These are phyloP conservation scores for Radiomyces spectabilis DNA, from an alignment of 192 early-diverging fungal species.

Conservation along the genomic window DNA sequence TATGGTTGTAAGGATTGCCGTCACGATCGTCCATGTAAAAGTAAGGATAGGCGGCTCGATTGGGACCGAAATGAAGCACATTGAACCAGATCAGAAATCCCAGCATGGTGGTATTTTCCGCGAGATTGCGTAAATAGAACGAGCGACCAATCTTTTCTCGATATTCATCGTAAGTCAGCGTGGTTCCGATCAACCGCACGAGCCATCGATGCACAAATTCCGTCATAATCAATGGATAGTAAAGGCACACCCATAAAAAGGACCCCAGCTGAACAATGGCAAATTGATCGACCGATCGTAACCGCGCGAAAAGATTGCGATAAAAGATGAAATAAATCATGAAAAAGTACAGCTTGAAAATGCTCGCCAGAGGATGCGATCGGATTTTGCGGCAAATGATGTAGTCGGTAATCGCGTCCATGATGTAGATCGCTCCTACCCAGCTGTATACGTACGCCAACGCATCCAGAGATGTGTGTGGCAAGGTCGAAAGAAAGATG, in stretches of 20 bases:
- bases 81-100: conserved; percentile 64
- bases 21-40: conserved; percentile 55
- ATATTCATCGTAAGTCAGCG: conserved; percentile 58
- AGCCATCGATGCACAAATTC: conserved; percentile 39
- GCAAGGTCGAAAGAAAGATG: conserved; percentile 44
- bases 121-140: conserved; percentile 65
- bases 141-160: conserved; percentile 59
- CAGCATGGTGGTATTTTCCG: conserved; percentile 74
- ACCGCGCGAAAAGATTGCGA: conserved; percentile 65
- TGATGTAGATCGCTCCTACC: conserved; percentile 62
- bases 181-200: conserved; percentile 47
- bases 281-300: conserved; percentile 61
- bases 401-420: conserved; percentile 57
- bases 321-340: conserved; percentile 81
- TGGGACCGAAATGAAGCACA: conserved; percentile 66
- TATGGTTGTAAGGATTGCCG: conserved; percentile 39
- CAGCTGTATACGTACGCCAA: conserved; percentile 69
- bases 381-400: conserved; percentile 55
- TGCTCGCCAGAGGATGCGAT: conserved; percentile 60
- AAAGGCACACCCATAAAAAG: conserved; percentile 68
- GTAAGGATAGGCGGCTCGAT: conserved; percentile 57
- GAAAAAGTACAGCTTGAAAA: conserved; percentile 71
- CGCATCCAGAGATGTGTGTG: conserved; percentile 52
- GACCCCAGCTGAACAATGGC: conserved; percentile 58
- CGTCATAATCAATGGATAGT: conserved; percentile 69